Percentiles rank a stretch among this genome's conserved stretches.
Evolutionary conservation across 1,139 yeast species (phyloP).

Genomic region (Saccharomyces hybrid): DNA sequence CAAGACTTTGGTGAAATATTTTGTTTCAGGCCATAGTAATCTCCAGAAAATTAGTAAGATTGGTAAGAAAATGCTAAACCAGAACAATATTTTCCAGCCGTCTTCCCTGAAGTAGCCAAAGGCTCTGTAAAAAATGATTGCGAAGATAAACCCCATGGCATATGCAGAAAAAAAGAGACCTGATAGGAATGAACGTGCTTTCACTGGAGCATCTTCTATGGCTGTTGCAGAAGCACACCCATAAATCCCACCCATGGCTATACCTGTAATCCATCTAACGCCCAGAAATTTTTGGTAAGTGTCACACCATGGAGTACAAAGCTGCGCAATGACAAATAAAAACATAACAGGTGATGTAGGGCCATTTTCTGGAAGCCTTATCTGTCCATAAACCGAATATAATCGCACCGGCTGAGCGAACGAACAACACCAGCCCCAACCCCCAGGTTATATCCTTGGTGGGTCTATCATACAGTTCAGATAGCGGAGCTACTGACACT

Average conservation of each 20-base stretch:
- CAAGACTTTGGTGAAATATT: slow-evolving; percentile 27
- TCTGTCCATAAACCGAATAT: slow-evolving; percentile 49
- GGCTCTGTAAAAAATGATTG: slow-evolving; percentile 40
- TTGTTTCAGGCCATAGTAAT: slow-evolving; percentile 35
- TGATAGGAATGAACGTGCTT: slow-evolving; percentile 38
- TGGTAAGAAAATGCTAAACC: slow-evolving; percentile 48
- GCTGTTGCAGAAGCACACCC: slow-evolving; percentile 43
- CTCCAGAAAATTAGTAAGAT: slow-evolving; percentile 38
- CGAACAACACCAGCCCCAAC: slow-evolving; percentile 49
- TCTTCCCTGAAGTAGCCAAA: slow-evolving; percentile 28
- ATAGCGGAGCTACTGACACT: slow-evolving; percentile 40
- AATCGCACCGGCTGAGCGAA: slow-evolving; percentile 52
- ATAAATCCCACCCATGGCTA: slow-evolving; percentile 47
- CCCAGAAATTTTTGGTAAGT: slow-evolving; percentile 45
- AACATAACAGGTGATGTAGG: slow-evolving; percentile 40
- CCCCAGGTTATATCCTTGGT: slow-evolving; percentile 50
- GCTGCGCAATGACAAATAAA: slow-evolving; percentile 41
- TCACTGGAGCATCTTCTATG: slow-evolving; percentile 40
- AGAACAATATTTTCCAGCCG: slow-evolving; percentile 47
- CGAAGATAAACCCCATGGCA: slow-evolving; percentile 38
- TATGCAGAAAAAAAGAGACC: slow-evolving; percentile 43
- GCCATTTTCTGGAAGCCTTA: slow-evolving; percentile 48
- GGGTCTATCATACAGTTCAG: slow-evolving; percentile 36
- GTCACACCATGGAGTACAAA: slow-evolving; percentile 47
- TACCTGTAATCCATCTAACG: slow-evolving; percentile 44